phyloP scores from a whole-genome alignment of 441 rosid genomes.

The Mallotus japonicus region DNA sequence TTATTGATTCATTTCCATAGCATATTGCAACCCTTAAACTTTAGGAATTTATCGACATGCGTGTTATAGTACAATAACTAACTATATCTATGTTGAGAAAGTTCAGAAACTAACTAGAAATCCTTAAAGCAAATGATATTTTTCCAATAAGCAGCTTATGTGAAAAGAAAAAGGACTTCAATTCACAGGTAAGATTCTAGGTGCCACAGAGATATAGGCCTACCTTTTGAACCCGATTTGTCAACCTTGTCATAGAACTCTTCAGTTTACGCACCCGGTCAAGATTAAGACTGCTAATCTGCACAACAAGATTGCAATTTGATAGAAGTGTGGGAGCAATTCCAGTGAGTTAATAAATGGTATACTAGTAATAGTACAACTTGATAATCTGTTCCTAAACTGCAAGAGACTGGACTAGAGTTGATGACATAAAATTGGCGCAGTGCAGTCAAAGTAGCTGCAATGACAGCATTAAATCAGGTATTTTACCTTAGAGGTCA shows the following conservation, averaged over 20 bases:
- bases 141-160: background rate
- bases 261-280: conserved; percentile 92
- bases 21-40: background rate
- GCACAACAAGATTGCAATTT: conserved; percentile 24
- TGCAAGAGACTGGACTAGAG: background rate
- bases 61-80: no score
- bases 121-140: background rate
- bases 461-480: background rate
- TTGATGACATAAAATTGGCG: background rate
- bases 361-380: background rate
- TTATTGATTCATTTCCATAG: background rate
- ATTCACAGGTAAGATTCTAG: background rate
- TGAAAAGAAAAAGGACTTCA: no score
- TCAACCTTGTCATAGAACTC: conserved; percentile 96
- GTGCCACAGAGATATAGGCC: background rate
- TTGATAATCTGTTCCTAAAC: background rate
- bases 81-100: no score
- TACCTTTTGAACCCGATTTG: conserved; percentile 96
- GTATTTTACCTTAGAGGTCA: conserved; percentile 73
- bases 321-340: background rate
- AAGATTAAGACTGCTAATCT: conserved; percentile 94
- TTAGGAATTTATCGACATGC: background rate
- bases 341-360: background rate
- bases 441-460: no score
- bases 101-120: no score